phyloP scores from a whole-genome alignment of 73 alveolate genomes.

The Stentor roeselii region DNA sequence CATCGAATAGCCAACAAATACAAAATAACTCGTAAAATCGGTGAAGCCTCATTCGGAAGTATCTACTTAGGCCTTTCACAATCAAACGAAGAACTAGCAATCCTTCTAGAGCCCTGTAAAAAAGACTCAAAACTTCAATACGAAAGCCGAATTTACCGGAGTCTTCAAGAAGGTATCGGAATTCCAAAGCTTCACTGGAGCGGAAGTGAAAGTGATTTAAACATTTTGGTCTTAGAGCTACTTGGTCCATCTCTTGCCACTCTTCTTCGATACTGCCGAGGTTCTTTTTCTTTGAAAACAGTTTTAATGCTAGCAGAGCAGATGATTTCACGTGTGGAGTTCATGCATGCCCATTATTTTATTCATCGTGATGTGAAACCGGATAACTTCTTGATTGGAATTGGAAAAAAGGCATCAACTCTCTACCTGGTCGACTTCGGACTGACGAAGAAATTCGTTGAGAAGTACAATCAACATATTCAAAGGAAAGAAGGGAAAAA shows the following conservation, averaged over 20 bases:
- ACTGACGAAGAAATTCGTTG: conserved; percentile 72
- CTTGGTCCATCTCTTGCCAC: conserved; percentile 42
- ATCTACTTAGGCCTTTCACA: conserved; percentile 40
- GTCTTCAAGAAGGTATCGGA: conserved; percentile 54
- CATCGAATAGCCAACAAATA: background rate
- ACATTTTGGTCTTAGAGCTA: conserved; percentile 39
- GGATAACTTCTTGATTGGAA: conserved; percentile 61
- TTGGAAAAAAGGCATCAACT: conserved; percentile 44
- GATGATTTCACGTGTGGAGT: background rate
- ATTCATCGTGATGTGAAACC: conserved; percentile 72
- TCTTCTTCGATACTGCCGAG: conserved; percentile 22
- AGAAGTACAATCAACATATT: conserved; percentile 64
- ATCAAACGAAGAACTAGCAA: conserved; percentile 60
- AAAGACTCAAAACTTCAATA: conserved; percentile 75
- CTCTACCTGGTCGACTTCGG: conserved; percentile 74
- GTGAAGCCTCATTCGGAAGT: conserved; percentile 54
- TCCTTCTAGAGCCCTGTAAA: conserved; percentile 56
- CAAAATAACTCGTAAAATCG: conserved; percentile 42
- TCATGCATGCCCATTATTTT: conserved; percentile 11
- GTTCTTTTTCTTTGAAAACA: conserved; percentile 18
- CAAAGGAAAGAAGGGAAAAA: conserved; percentile 66
- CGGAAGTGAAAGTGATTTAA: conserved; percentile 31
- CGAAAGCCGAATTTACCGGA: conserved; percentile 66
- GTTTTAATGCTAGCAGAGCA: background rate
- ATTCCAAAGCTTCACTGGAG: conserved; percentile 33